Base-by-base conservation (phyloP, 352 stramenopile genomes). In the Phytophthora sojae region DNA sequence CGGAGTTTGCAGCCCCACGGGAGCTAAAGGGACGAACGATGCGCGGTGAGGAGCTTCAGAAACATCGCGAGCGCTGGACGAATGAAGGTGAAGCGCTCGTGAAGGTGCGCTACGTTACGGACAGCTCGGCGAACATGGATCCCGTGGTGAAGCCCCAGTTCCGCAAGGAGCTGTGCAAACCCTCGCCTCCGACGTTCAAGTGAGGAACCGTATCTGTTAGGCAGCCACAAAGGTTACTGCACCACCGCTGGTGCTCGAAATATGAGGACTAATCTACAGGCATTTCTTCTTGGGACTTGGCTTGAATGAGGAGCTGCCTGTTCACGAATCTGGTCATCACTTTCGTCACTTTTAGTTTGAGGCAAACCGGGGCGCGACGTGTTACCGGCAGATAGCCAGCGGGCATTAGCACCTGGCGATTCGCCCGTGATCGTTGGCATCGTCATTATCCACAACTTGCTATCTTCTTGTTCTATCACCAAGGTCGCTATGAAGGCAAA, bases 1-100 rank as follows among this genome's bases (percentile, higher is more conserved):
- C 85, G 0, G 85, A 93, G 57, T 93, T 92, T 52, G 81, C 85
- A 5, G 85, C 85, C 4, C 85, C 87, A 3, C 81, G 83, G 0
- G 83, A 92, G 35, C 67, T 92, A 58, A 86, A 90, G 42, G 83
- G 80, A 0, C 63, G 67, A 0, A 71, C 60, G 3, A 82, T 90
- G 77, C 30, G 63, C 0, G 75, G 73, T 1, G 83, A 85, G 26
- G 84, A 90, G 47, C 69, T 94, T 12, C 75, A 89, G 23, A 78
- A 80, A 25, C 79, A 93, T 54, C 80, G 74, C 29, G 65, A 83
- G 52, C 83, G 86, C 32, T 94, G 83, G 85, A 91, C 83, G 3
- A 83, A 82, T 21, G 85, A 94, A 66, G 75, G 65, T 29, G 80
- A 87, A 57, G 69, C 56, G 3, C 70, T 94, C 44, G 75, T 86